phyloP scores from a whole-genome alignment of 768 basidiomycete species.

The Suillus americanus region DNA sequence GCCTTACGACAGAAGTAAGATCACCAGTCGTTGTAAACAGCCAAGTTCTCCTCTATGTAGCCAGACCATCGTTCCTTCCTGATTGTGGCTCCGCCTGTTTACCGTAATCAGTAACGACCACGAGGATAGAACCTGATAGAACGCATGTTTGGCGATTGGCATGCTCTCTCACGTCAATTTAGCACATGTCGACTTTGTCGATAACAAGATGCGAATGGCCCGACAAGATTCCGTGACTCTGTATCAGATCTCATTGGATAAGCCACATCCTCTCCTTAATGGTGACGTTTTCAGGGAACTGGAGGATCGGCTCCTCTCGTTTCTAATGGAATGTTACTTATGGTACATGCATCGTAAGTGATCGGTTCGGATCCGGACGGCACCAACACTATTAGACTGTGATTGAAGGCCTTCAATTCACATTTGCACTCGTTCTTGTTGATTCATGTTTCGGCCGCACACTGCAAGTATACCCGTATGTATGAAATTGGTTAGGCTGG shows the following conservation, averaged over 20 bases:
- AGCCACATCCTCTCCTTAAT: neutral
- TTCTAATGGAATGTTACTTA: neutral
- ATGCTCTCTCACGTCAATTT: neutral
- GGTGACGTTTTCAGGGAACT: neutral
- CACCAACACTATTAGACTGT: neutral
- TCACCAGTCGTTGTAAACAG: neutral
- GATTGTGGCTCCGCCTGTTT: neutral
- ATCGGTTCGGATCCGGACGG: neutral
- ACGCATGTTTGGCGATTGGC: neutral
- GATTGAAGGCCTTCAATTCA: neutral
- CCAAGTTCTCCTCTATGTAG: neutral
- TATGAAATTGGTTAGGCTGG: neutral
- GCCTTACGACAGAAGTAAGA: neutral
- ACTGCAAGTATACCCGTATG: neutral
- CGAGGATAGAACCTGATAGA: neutral
- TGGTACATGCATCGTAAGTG: neutral
- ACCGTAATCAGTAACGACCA: neutral
- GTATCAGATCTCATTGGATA: neutral
- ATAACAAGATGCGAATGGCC: neutral
- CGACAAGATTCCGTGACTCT: neutral
- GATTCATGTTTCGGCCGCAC: neutral
- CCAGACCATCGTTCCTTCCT: neutral
- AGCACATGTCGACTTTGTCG: neutral
- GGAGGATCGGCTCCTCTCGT: neutral
- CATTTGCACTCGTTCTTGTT: neutral